phyloP scores from a whole-genome alignment of 768 basidiomycete species.

The Antrodiella citrinella region DNA sequence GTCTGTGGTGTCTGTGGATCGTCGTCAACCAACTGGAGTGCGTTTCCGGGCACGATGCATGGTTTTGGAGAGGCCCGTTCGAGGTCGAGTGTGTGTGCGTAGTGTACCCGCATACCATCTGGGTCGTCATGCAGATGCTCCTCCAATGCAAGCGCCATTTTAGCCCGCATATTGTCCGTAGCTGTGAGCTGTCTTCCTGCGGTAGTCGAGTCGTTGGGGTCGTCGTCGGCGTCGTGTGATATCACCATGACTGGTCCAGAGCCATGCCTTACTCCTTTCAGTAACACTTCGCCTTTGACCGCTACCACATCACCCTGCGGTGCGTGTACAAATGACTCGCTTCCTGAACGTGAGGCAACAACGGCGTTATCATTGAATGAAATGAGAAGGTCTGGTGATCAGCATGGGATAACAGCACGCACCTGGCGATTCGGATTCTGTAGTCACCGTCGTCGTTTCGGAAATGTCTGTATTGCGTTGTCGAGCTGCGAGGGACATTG shows the following conservation, averaged over 20 bases:
- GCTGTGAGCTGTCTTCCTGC: not conserved
- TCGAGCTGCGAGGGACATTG: not conserved
- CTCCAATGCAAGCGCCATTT: slow-evolving; percentile 13
- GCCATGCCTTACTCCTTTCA: not conserved
- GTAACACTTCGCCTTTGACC: not conserved
- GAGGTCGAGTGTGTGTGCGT: slow-evolving; percentile 16
- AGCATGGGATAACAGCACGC: not conserved
- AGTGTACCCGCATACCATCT: slow-evolving; percentile 14
- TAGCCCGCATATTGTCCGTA: slow-evolving; percentile 8
- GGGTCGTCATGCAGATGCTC: slow-evolving; percentile 10
- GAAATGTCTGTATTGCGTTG: too few species aligned
- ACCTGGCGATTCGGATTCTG: not conserved
- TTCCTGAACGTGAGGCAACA: not conserved
- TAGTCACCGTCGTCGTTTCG: too few species aligned
- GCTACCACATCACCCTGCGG: not conserved
- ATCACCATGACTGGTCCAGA: not conserved
- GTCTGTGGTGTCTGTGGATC: slow-evolving; percentile 21
- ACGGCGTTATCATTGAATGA: not conserved
- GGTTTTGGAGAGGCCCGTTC: slow-evolving; percentile 21
- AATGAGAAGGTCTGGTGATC: not conserved
- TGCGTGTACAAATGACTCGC: not conserved
- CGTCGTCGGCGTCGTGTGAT: not conserved
- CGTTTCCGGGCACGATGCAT: slow-evolving; percentile 26
- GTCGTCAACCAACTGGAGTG: slow-evolving; percentile 26
- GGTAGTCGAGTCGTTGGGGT: not conserved